phyloP scores from a whole-genome alignment of 371 early-diverging fungal species.

The Thermomucor indicae-seudaticae region DNA sequence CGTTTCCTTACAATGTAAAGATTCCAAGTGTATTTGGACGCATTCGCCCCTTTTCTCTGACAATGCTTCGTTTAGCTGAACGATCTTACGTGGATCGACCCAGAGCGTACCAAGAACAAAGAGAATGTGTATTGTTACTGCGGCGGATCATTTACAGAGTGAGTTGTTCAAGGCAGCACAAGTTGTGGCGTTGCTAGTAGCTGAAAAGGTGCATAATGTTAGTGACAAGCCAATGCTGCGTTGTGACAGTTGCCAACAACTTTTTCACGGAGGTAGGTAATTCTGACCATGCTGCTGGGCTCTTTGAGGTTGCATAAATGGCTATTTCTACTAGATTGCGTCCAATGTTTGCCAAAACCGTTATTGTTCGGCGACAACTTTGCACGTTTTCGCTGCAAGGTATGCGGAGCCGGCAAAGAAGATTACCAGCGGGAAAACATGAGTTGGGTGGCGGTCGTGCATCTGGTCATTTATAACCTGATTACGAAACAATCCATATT shows the following conservation, averaged over 20 bases:
- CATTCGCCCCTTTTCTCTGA: no score
- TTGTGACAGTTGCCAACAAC: slow-evolving; percentile 51
- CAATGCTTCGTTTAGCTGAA: no score
- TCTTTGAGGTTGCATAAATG: not conserved
- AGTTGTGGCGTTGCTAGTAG: no score
- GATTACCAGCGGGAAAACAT: slow-evolving; percentile 54
- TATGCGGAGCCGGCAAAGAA: slow-evolving; percentile 56
- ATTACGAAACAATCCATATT: slow-evolving; percentile 33
- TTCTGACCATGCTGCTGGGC: not conserved
- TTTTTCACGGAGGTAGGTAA: slow-evolving; percentile 55
- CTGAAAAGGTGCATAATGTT: no score
- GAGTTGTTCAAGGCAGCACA: not conserved
- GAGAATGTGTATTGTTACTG: slow-evolving; percentile 63
- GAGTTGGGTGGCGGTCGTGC: slow-evolving; percentile 74
- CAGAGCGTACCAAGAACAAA: slow-evolving; percentile 28
- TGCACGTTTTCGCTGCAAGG: slow-evolving; percentile 61
- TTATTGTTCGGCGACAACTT: slow-evolving; percentile 63
- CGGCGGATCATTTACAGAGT: slow-evolving; percentile 41
- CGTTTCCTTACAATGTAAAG: no score
- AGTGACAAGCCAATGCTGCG: slow-evolving; percentile 53
- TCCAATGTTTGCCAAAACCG: slow-evolving; percentile 39
- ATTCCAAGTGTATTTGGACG: no score
- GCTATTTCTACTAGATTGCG: slow-evolving; percentile 25
- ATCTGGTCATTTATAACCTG: slow-evolving; percentile 72
- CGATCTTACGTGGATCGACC: slow-evolving; percentile 15